Conservation (phyloP, 768 basidiomycete species). For the Piloderma croceum region DNA sequence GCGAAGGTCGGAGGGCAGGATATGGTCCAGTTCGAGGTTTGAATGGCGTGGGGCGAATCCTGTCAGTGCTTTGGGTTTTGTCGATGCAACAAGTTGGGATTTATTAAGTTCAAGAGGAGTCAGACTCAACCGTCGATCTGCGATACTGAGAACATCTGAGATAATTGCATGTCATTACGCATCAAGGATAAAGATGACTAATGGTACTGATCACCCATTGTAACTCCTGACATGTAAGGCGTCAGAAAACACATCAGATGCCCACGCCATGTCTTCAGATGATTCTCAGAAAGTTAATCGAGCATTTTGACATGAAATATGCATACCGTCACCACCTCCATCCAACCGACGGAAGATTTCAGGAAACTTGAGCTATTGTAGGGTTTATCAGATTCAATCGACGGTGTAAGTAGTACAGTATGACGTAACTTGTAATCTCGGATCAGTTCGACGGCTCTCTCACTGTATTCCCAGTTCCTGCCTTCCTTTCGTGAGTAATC, state of each 20-base stretch:
- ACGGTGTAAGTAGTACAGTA: neutral
- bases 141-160: conserved; percentile 86
- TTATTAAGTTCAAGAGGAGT: conserved; percentile 81
- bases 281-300: too few species aligned
- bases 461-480: conserved; percentile 88
- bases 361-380: conserved; percentile 64
- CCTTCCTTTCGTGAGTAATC: conserved; percentile 86
- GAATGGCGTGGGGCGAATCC: conserved; percentile 47
- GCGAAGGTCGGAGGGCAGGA: conserved; percentile 48
- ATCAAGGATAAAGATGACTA: conserved; percentile 8
- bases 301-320: conserved; percentile 19
- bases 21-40: conserved; percentile 64
- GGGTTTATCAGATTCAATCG: neutral
- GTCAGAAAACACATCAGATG: conserved; percentile 75
- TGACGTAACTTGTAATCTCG: conserved; percentile 69
- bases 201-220: conserved; percentile 75
- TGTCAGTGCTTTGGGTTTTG: conserved; percentile 49
- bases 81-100: conserved; percentile 79
- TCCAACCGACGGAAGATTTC: conserved; percentile 79
- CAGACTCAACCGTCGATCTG: conserved; percentile 82
- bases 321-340: conserved; percentile 61
- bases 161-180: neutral
- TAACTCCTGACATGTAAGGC: conserved; percentile 88
- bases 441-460: conserved; percentile 77
- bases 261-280: conserved; percentile 77